A percentile compares a stretch with the other conserved stretches of the same genome.
Conservation (phyloP, 2,329 filamentous ascomycete species). For the Aspergillus eucalypticola region DNA sequence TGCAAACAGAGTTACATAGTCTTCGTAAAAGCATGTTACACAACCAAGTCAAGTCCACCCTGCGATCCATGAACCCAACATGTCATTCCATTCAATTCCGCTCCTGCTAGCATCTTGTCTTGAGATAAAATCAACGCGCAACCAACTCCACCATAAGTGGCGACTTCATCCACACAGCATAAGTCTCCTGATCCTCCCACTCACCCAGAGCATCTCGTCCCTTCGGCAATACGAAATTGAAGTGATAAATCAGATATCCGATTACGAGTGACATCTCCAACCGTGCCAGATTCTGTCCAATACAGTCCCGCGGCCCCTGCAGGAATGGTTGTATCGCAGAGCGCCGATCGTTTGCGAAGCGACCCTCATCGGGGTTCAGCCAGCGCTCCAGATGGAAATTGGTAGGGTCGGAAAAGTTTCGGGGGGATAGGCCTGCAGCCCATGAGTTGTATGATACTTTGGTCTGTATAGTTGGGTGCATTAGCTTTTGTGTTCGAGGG, state of each 20-base stretch:
- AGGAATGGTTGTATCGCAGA: neutral
- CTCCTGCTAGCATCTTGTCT: too few species aligned
- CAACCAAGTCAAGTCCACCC: too few species aligned
- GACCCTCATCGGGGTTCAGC: neutral
- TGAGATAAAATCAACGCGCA: neutral
- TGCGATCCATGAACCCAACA: too few species aligned
- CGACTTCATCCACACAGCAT: neutral
- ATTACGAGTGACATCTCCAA: neutral
- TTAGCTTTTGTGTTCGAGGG: neutral
- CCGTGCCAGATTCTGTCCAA: neutral
- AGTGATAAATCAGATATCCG: neutral
- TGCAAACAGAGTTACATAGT: too few species aligned
- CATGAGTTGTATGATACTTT: neutral
- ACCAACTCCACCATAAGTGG: neutral
- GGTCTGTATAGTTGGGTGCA: neutral
- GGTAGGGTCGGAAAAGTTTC: neutral
- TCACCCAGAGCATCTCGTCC: neutral
- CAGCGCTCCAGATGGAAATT: neutral
- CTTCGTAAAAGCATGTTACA: too few species aligned
- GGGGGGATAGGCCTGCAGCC: neutral
- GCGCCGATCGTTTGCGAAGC: neutral
- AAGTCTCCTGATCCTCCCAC: neutral
- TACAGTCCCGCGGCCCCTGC: neutral
- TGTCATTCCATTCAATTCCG: too few species aligned
- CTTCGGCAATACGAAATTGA: neutral